Percentiles rank a stretch among this genome's conserved stretches.
These are phyloP conservation scores for Phyllosticta capitalensis DNA, from an alignment of 2,329 filamentous ascomycete genomes.

Conservation along the genomic window DNA sequence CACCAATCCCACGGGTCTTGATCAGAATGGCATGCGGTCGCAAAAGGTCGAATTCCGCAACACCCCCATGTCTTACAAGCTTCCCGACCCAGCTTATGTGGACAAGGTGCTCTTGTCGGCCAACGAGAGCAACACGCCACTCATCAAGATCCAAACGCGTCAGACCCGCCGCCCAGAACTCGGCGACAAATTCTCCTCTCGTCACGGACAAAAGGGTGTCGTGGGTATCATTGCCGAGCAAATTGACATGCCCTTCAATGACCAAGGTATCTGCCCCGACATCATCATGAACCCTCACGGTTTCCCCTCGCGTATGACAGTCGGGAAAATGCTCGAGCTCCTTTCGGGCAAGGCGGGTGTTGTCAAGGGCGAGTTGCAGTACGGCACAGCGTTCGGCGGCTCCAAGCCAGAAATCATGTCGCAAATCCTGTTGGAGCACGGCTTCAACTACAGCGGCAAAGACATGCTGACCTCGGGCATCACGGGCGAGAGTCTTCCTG, in stretches of 20 bases:
- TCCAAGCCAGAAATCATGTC: conserved; percentile 86
- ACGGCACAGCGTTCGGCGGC: conserved; percentile 79
- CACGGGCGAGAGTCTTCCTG: conserved; percentile 85
- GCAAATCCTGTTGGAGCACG: conserved; percentile 70
- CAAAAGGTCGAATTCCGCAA: conserved; percentile 45
- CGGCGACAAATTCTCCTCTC: conserved; percentile 96
- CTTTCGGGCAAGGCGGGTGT: conserved; percentile 91
- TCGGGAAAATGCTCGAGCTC: conserved; percentile 94
- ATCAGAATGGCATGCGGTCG: conserved; percentile 24
- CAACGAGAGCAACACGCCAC: conserved; percentile 73
- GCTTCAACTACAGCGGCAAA: conserved; percentile 95
- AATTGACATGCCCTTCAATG: conserved; percentile 93
- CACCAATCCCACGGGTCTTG: conserved; percentile 58
- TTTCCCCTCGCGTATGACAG: conserved; percentile 99
- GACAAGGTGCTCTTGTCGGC: conserved; percentile 94
- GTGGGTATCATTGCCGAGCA: conserved; percentile 95
- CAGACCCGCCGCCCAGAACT: conserved; percentile 92
- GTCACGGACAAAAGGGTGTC: conserved; percentile 96
- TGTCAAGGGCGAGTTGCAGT: conserved; percentile 73
- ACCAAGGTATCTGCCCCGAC: conserved; percentile 83
- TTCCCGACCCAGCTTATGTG: conserved; percentile 77
- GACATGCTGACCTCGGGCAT: conserved; percentile 94
- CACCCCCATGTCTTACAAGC: conserved; percentile 66
- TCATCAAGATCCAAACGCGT: conserved; percentile 92
- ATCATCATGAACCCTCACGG: conserved; percentile 99